Conservation (phyloP, 1,139 yeast genomes). For the Nadsonia starkeyi-henricii region DNA sequence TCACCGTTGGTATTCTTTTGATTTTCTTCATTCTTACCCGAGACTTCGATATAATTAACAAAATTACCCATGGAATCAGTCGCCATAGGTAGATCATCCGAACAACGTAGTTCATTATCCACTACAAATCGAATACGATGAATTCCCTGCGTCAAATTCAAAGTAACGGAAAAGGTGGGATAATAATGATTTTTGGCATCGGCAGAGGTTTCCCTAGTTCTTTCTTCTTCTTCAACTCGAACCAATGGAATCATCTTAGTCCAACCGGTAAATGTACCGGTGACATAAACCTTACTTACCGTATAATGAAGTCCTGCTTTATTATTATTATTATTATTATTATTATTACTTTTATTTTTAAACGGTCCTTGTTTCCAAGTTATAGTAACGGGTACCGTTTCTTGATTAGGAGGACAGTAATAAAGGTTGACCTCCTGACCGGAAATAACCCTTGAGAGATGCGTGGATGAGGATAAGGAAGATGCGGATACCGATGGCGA, state of each 20-base stretch:
- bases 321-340: too few relatives aligned
- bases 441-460: conserved; percentile 25
- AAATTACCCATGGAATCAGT: conserved; percentile 86
- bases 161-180: conserved; percentile 31
- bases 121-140: conserved; percentile 77
- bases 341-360: too few relatives aligned
- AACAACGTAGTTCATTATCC: conserved; percentile 70
- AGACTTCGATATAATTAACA: conserved; percentile 33
- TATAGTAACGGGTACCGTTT: conserved; percentile 10
- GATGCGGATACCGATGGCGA: too few relatives aligned
- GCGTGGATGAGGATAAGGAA: conserved; percentile 8
- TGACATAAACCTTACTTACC: conserved; percentile 57
- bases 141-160: conserved; percentile 55
- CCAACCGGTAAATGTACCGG: conserved; percentile 81
- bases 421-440: conserved; percentile 28
- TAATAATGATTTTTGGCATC: conserved; percentile 15
- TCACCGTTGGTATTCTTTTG: too few relatives aligned
- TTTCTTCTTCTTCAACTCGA: conserved; percentile 49
- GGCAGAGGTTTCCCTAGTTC: conserved; percentile 53
- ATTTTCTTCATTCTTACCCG: conserved; percentile 1
- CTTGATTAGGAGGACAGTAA: conserved; percentile 11
- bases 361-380: conserved; percentile 9
- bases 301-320: conserved; percentile 29
- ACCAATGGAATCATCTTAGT: conserved; percentile 65
- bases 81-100: conserved; percentile 72